Evolutionary conservation across 1,284 basidiomycete species (phyloP), one percentile per base, ranked within the genome.

Genomic region (Heterobasidion parviporum): DNA sequence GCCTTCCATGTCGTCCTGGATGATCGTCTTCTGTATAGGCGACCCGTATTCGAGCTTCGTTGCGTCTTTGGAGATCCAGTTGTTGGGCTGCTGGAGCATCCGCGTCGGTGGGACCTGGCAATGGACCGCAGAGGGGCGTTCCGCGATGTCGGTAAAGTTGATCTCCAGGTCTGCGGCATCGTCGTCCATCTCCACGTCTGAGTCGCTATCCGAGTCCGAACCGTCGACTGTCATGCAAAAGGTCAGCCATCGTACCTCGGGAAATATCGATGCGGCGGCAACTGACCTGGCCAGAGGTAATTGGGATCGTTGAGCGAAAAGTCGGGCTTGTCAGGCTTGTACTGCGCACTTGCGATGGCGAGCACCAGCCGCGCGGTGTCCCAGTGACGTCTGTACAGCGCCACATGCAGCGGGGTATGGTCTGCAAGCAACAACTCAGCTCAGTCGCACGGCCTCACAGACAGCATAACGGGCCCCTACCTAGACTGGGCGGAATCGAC

Each of bases 261-360:
- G 32, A 18, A 7, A 35, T 1, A 16, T 8, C 51, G 32, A 12
- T n/a, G 32, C n/a, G 16, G 8, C 20, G 0, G 16, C 5, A 14
- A 32, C n/a, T 43, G 20, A 65, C 58, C 51, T 76, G 76, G 74
- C 16, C 76, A 59, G 26, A 65, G 62, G 34, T 76, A 62, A 32
- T 68, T 61, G 33, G 61, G 60, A 9, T 62, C 67, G 59, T 77
- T 76, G 34, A 68, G 68, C 38, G 10, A 10, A 51, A 50, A 58
- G 7, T 71, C 65, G 2, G 69, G 64, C 6, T 74, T 69, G 0
- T 70, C 62, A 2, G 73, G 69, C 18, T 74, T 67, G 59, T 81
- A 79, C 63, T 84, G 81, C 6, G 80, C 75, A 7, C 67, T 65
- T 8, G 78, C 74, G 57, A 83, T 80, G 1, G 77, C 75, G 38